Evolutionary conservation across 805 yeast species (phyloP).

Genomic region (Teunomyces pallodes): DNA sequence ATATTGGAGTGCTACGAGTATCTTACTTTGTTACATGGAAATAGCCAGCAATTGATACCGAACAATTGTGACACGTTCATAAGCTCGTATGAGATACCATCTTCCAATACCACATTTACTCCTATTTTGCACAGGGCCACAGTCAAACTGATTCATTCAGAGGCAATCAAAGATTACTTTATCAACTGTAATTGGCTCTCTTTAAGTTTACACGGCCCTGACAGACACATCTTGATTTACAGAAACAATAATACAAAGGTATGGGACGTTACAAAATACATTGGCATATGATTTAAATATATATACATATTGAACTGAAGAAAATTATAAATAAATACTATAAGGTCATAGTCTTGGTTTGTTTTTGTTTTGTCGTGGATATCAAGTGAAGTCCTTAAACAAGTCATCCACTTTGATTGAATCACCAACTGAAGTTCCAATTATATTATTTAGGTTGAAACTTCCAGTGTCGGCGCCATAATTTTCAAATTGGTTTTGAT

Average conservation of each 20-base stretch:
- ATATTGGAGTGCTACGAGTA: constrained; percentile 17
- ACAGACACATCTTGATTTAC: constrained; percentile 1
- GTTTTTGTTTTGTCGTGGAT: background rate
- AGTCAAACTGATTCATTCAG: constrained; percentile 2
- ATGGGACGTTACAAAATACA: constrained; percentile 2
- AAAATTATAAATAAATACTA: background rate
- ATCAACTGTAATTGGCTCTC: background rate
- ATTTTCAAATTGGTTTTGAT: background rate
- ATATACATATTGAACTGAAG: background rate
- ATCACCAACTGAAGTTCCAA: constrained; percentile 1
- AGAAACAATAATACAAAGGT: background rate
- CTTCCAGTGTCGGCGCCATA: background rate
- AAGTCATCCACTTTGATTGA: constrained; percentile 6
- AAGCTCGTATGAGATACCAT: constrained; percentile 7
- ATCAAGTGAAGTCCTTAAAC: constrained; percentile 8
- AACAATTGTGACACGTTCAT: constrained; percentile 5
- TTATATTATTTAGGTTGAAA: background rate
- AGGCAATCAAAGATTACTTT: background rate
- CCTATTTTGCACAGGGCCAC: background rate
- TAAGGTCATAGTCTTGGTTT: background rate
- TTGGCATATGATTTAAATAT: background rate
- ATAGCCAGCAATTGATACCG: constrained; percentile 14
- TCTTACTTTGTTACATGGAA: constrained; percentile 14
- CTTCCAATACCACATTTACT: background rate
- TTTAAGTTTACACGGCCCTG: background rate